These are phyloP conservation scores for Blastobotrys serpentis DNA, from an alignment of 1,139 yeast genomes.

Conservation along the genomic window DNA sequence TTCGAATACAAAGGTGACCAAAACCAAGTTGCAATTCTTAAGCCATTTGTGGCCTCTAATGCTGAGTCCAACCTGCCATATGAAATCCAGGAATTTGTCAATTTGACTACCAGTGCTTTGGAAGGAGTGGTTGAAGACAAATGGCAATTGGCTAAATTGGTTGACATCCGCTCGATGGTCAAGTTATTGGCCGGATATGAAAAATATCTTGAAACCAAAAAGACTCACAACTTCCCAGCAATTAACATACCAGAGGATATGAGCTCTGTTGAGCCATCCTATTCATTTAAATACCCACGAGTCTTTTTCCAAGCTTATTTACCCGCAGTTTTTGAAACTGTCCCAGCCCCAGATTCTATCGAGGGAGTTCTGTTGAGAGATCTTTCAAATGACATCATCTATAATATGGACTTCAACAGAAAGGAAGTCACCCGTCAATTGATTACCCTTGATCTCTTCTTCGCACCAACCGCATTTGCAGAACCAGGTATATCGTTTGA, in stretches of 20 bases:
- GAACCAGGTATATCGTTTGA: constrained; percentile 84
- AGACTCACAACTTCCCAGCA: constrained; percentile 44
- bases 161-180: constrained; percentile 23
- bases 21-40: constrained; percentile 31
- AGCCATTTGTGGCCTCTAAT: constrained; percentile 46
- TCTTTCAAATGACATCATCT: constrained; percentile 67
- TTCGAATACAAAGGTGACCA: constrained; percentile 23
- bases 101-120: constrained; percentile 53
- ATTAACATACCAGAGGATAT: constrained; percentile 34
- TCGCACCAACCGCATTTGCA: constrained; percentile 68
- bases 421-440: constrained; percentile 84
- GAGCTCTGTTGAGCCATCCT: constrained; percentile 16
- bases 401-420: constrained; percentile 83
- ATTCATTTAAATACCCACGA: constrained; percentile 47
- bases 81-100: constrained; percentile 51
- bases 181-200: constrained; percentile 15
- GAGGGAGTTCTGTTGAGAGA: constrained; percentile 70
- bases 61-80: constrained; percentile 46
- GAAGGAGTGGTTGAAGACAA: constrained; percentile 24
- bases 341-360: constrained; percentile 64
- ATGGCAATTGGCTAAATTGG: constrained; percentile 25
- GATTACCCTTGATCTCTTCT: constrained; percentile 70
- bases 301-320: constrained; percentile 65
- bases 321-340: constrained; percentile 61
- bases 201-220: constrained; percentile 20